Evolutionary conservation across 1,284 basidiomycete genomes (phyloP), one percentile per base, ranked within the genome.

Genomic region (Trametes hirsuta): DNA sequence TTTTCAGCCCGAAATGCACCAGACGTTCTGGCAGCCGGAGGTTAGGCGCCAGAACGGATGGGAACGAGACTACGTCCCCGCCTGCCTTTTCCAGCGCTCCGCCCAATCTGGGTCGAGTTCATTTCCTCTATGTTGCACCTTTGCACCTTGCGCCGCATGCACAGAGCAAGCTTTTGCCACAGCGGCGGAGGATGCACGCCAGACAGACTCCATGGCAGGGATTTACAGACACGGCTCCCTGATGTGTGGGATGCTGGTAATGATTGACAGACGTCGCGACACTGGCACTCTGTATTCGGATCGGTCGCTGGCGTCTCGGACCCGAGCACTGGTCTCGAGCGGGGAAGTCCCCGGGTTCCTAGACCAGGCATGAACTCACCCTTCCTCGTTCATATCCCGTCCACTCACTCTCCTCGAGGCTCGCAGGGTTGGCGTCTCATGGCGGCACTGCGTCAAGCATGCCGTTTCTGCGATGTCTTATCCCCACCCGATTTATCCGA

Each of bases 1-100:
- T 55, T 55, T 55, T 42, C 36, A 34, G 53, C 53, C 46, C 53
- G 46, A 55, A 55, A 55, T 48, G 53, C 53, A 40, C 53, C 53
- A 55, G 53, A 55, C 53, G 35, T 54, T 47, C 34, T 47, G 53
- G 53, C 36, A 37, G 22, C 15, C 40, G 25, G 14, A 0, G 10
- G 12, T 11, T 21, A 10, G 35, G 35, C 15, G 47, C 47, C 46
- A 36, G 46, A 35, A 47, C 30, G 46, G 46, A 47, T 47, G 46
- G 46, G 46, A 36, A 18, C 18, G 36, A 39, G 36, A 15, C 36
- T 18, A 18, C n/a, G n/a, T n/a, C n/a, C n/a, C 48, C 51, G 51
- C 63, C 47, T 55, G 41, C 61, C 48, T 37, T 14, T 55, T 58
- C 48, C 60, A 53, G 45, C 53, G 24, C 36, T 34, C 41, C 36